Conservation (phyloP, 257 asterid species). For the Ophiorrhiza pumila region DNA sequence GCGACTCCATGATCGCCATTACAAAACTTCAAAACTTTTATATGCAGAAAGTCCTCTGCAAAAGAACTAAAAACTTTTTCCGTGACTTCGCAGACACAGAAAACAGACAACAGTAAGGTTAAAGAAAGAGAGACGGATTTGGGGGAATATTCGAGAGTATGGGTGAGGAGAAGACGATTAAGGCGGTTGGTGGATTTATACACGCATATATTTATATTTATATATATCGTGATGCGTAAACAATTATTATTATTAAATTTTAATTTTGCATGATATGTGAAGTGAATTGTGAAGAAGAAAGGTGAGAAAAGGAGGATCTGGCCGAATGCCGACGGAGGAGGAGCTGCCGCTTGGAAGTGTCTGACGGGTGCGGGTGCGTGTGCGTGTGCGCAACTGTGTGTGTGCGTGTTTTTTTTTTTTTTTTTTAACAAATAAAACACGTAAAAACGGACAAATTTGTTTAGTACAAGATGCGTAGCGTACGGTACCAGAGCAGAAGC, state of each 20-base stretch:
- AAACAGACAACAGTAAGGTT: background rate
- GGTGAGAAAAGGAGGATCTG: background rate
- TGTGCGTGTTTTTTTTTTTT: too few relatives aligned
- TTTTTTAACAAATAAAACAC: too few relatives aligned
- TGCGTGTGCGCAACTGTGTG: background rate
- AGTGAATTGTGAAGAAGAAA: background rate
- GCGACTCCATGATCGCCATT: constrained; percentile 57
- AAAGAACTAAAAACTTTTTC: background rate
- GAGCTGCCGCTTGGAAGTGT: constrained; percentile 11
- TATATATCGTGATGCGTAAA: background rate
- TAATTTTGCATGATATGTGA: background rate
- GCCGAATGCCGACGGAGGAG: constrained; percentile 11
- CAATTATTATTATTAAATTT: background rate
- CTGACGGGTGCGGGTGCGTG: background rate
- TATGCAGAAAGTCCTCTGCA: background rate
- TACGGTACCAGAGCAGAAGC: background rate
- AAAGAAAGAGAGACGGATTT: background rate
- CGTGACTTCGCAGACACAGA: background rate
- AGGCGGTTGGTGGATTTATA: constrained; percentile 4
- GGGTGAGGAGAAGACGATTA: constrained; percentile 2
- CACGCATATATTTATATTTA: background rate
- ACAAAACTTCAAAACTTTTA: background rate
- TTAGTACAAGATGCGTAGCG: constrained; percentile 4
- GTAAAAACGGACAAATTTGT: too few relatives aligned
- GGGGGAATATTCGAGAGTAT: constrained; percentile 3